Evolutionary conservation across 352 stramenopile species (phyloP), one percentile per base, ranked within the genome.

Genomic region (Globisporangium orthogonon): DNA sequence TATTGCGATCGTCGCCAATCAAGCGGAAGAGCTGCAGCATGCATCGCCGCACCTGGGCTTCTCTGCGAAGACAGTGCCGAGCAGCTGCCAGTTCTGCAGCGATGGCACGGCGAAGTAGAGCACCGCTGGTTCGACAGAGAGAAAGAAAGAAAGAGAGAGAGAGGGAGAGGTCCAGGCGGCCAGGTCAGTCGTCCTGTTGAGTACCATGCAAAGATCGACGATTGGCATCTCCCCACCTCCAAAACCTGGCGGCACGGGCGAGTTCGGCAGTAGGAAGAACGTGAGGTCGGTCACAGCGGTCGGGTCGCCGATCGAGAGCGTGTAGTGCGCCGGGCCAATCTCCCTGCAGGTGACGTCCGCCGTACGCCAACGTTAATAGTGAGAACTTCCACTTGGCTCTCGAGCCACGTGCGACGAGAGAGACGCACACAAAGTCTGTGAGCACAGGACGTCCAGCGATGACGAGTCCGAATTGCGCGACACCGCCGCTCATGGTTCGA

Each of bases 191-290:
- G 48, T 52, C 1, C 50, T 13, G 30, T 35, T 13, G 28, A 37
- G 33, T 9, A 9, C 33, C 33, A 37, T 11, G 6, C 4, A 37
- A 37, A 37, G 33, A 23, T 37, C 6, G 6, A 37, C 33, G 33
- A 37, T 35, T 1, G 10, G 50, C n/a, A 23, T 11, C 6, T 14
- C 37, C 48, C 30, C 35, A 82, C 73, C 73, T 58, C 72, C 77
- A 51, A 70, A 88, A 33, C 77, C 80, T 48, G 57, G 71, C 29
- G 80, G 76, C 1, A 89, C 76, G 13, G 76, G 73, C 9, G 80
- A 88, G 18, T 70, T 64, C 17, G 80, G 80, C 41, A 91, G 43
- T 30, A 91, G 47, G 58, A 91, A 91, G 70, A 91, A 91, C 18
- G 78, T 87, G 46, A 91, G 62, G 51, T 91, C 80, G 39, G 75